These are phyloP conservation scores for Allomyces javanicus DNA, from an alignment of 192 early-diverging fungal species.

Conservation along the genomic window DNA sequence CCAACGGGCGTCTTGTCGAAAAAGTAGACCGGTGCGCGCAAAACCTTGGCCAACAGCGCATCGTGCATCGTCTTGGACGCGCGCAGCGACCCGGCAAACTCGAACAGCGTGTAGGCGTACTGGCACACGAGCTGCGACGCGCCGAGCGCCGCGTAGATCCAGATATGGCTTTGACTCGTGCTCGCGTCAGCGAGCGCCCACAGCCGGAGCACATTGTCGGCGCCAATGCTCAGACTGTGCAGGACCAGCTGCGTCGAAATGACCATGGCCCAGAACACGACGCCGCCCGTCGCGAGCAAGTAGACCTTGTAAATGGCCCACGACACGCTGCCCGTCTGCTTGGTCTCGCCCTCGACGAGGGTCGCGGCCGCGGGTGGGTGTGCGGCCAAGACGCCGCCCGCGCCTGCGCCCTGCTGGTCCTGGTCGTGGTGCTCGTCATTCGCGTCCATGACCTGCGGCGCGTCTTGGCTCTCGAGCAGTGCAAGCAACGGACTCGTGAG, in stretches of 20 bases:
- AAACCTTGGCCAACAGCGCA: slow-evolving; percentile 27
- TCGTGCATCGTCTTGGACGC: slow-evolving; percentile 38
- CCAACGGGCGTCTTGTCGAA: slow-evolving; percentile 82
- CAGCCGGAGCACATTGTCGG: slow-evolving; percentile 43
- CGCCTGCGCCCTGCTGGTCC: slow-evolving; percentile 11
- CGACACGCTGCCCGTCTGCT: slow-evolving; percentile 57
- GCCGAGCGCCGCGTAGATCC: slow-evolving; percentile 43
- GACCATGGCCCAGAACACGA: slow-evolving; percentile 36
- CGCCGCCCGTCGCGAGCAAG: slow-evolving; percentile 41
- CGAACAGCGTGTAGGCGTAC: slow-evolving; percentile 16
- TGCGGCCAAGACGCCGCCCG: too few species aligned
- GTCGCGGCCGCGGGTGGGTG: too few species aligned
- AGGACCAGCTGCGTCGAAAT: slow-evolving; percentile 21
- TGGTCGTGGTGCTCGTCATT: too few species aligned
- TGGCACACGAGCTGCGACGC: slow-evolving; percentile 28
- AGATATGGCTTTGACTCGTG: slow-evolving; percentile 24
- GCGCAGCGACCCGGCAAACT: slow-evolving; percentile 21
- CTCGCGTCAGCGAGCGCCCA: slow-evolving; percentile 30
- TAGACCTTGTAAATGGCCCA: slow-evolving; percentile 59
- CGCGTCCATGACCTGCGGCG: too few species aligned
- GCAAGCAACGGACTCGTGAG: too few species aligned
- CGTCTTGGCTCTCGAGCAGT: too few species aligned
- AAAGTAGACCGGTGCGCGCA: slow-evolving; percentile 60
- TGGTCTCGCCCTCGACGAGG: slow-evolving; percentile 34
- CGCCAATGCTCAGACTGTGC: slow-evolving; percentile 19